A percentile compares a stretch with the other conserved stretches of the same genome.
Evolutionary conservation across 805 yeast genomes (phyloP).

Genomic region (Hanseniaspora opuntiae): DNA sequence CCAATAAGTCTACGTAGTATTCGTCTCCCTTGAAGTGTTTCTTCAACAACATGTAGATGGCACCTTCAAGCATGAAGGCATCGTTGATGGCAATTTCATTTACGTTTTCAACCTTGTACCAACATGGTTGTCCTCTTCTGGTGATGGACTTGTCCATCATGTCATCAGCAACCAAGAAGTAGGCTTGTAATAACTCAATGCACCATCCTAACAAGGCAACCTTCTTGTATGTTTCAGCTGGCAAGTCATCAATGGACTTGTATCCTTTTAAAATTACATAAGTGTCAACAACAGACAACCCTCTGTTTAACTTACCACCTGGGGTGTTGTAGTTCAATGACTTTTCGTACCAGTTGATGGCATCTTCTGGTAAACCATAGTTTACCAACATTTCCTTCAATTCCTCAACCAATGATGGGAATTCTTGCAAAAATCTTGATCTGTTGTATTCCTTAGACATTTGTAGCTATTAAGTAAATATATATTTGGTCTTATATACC

Average conservation of each 20-base stretch:
- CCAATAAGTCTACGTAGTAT: slow-evolving; percentile 80
- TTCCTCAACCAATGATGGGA: slow-evolving; percentile 69
- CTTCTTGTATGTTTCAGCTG: slow-evolving; percentile 58
- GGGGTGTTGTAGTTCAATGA: slow-evolving; percentile 76
- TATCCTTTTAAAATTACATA: slow-evolving; percentile 64
- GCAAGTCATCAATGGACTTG: slow-evolving; percentile 43
- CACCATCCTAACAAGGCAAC: slow-evolving; percentile 91
- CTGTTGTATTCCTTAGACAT: slow-evolving; percentile 26
- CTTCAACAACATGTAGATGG: slow-evolving; percentile 78
- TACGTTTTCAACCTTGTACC: slow-evolving; percentile 74
- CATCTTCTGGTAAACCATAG: slow-evolving; percentile 76
- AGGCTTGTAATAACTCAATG: slow-evolving; percentile 87
- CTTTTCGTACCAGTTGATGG: slow-evolving; percentile 68
- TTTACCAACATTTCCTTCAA: slow-evolving; percentile 43
- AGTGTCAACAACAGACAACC: slow-evolving; percentile 87
- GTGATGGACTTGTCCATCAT: slow-evolving; percentile 96
- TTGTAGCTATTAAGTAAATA: background rate
- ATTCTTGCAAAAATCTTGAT: slow-evolving; percentile 48
- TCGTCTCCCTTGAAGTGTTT: slow-evolving; percentile 70
- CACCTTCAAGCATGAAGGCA: slow-evolving; percentile 90
- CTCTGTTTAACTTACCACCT: slow-evolving; percentile 94
- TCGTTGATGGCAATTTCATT: slow-evolving; percentile 94
- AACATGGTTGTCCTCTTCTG: slow-evolving; percentile 96
- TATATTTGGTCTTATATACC: too few species aligned
- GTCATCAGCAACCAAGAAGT: slow-evolving; percentile 93